Base-by-base conservation (phyloP, 441 rosid genomes). In the Populus hybrid region DNA sequence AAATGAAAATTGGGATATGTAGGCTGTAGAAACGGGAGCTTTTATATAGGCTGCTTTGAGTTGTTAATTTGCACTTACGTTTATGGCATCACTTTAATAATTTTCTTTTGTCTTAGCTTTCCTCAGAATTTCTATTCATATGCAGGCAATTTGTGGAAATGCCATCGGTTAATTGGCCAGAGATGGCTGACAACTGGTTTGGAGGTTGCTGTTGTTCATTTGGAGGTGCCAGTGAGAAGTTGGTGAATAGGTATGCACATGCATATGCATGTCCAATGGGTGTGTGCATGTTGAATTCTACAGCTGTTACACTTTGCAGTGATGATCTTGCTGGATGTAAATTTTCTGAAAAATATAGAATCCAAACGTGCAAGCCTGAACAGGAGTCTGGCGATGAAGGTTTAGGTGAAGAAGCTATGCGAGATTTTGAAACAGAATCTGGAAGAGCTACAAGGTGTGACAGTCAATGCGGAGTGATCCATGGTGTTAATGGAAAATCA, bases 101-200 rank as follows among this genome's bases (percentile, higher is more conserved):
- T 45, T 45, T 12, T 45, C 56, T 12, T 0, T 45, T 3, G 56
- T 45, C 18, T 45, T 45, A 45, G 56, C 56, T 11, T 45, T 11
- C 66, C 69, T 65, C 26, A 29, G 42, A 64, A 65, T 74, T 76
- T 64, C 70, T 36, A 74, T 82, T 72, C 80, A 12, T 45, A 40
- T 86, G 87, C 82, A 89, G 89, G 63, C 73, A 86, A 33, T 95
- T 93, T 72, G 81, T 84, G 33, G 98, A 91, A 85, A 88, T 90
- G 94, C 99, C 98, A 18, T 91, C 97, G 20, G 84, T 81, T 76
- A 87, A 92, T 76, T 95, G 98, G 98, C 84, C 87, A 76, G 99
- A 95, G 83, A 40, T 83, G 8, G 98, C 98, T 74, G 99, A 95
- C 88, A 95, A 92, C 79, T 95, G 99, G 99, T 95, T 95, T 89